Evolutionary conservation across 2,329 filamentous ascomycete genomes (phyloP).

Genomic region (Elsinoe australis): DNA sequence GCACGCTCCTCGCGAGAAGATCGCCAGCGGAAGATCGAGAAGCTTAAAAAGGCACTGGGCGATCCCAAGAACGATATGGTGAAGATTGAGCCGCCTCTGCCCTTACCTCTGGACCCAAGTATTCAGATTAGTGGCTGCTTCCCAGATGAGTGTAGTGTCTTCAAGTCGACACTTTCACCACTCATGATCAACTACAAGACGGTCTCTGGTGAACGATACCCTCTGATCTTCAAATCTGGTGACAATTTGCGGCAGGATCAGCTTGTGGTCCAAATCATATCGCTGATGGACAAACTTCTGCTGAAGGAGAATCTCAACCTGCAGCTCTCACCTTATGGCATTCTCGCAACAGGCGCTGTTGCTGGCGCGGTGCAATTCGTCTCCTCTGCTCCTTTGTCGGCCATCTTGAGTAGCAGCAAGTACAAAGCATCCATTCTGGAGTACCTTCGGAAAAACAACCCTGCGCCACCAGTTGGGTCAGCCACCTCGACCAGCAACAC

Average conservation of each 20-base stretch:
- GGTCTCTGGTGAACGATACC: slow-evolving; percentile 66
- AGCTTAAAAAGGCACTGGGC: slow-evolving; percentile 72
- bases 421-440: slow-evolving; percentile 71
- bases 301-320: slow-evolving; percentile 95
- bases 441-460: slow-evolving; percentile 83
- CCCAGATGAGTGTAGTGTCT: slow-evolving; percentile 79
- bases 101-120: slow-evolving; percentile 79
- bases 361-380: slow-evolving; percentile 93
- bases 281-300: slow-evolving; percentile 90
- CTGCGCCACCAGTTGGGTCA: slow-evolving; percentile 69
- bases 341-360: slow-evolving; percentile 81
- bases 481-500: slow-evolving; percentile 66
- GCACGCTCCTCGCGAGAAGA: slow-evolving; percentile 74
- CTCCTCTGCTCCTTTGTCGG: slow-evolving; percentile 73
- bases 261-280: slow-evolving; percentile 94
- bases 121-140: slow-evolving; percentile 71
- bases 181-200: slow-evolving; percentile 89
- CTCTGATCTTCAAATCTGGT: slow-evolving; percentile 94
- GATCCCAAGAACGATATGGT: slow-evolving; percentile 87
- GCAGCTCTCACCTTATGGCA: slow-evolving; percentile 91
- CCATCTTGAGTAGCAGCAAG: slow-evolving; percentile 61
- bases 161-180: slow-evolving; percentile 90
- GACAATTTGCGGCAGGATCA: slow-evolving; percentile 96
- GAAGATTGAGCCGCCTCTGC: slow-evolving; percentile 74
- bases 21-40: slow-evolving; percentile 71